Percentiles rank a stretch among this genome's conserved stretches.
phyloP scores from a whole-genome alignment of 345 rosid genomes.

The Corchorus olitorius region DNA sequence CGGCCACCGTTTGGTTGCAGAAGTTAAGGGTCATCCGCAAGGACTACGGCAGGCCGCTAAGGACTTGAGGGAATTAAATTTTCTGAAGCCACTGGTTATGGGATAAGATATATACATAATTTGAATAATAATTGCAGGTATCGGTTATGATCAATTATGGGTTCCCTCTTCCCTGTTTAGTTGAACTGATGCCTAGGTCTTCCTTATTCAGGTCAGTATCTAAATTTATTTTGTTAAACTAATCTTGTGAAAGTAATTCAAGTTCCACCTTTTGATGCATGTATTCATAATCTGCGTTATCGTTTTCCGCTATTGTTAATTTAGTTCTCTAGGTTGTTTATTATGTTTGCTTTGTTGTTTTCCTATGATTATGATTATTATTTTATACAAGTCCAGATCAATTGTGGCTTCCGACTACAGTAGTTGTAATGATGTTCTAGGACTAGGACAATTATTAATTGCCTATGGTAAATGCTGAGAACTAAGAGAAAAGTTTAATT shows the following conservation, averaged over 20 bases:
- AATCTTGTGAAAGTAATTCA: background rate
- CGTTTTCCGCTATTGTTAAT: background rate
- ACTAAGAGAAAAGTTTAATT: too few species aligned
- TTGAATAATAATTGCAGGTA: slow-evolving; percentile 7
- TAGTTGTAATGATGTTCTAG: background rate
- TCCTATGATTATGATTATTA: background rate
- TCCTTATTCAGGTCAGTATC: slow-evolving; percentile 9
- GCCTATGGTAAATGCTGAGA: too few species aligned
- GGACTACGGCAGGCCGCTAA: too few species aligned
- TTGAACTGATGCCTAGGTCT: background rate
- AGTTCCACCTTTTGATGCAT: background rate
- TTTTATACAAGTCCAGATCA: background rate
- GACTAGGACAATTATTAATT: background rate
- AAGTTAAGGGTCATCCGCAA: too few species aligned
- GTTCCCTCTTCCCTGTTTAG: slow-evolving; percentile 6
- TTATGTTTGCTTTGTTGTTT: background rate
- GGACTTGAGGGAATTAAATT: too few species aligned
- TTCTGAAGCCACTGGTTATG: too few species aligned
- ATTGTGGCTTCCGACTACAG: background rate
- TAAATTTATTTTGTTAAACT: background rate
- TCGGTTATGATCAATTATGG: background rate
- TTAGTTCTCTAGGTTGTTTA: background rate
- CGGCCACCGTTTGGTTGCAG: too few species aligned
- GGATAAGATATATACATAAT: background rate
- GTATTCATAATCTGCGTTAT: background rate